Evolutionary conservation across 1,139 yeast genomes (phyloP), one percentile per base, ranked within the genome.

Genomic region (Taphrina confusa): DNA sequence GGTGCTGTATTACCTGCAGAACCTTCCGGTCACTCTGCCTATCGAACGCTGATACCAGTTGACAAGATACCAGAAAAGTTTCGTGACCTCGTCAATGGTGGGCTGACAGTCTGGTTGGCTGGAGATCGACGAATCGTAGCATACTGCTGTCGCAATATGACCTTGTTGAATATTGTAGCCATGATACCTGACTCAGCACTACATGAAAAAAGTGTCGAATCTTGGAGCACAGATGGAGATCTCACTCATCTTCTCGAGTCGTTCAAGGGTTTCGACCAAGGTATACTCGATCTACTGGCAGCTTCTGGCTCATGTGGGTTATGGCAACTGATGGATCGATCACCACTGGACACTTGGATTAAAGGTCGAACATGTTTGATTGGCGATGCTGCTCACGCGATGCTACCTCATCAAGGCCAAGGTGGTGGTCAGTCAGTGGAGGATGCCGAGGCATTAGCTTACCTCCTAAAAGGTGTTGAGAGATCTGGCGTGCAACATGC

Each of bases 371-470:
- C 50, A 9, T 71, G 70, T 18, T 66, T 74, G 28, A 51, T 75
- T 14, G 77, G 77, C 12, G 77, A 74, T 65, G 71, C 77, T 1
- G 71, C 72, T 14, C 78, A 75, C 63, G 75, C 78, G 4, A 75
- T 76, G 55, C 68, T 75, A 65, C 77, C 78, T 8, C 75, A 75
- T 65, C 69, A 74, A 45, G 75, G 77, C 5, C 73, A 72, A 52
- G 78, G 78, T 14, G 75, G 76, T 4, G 72, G 72, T 2, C 73
- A 71, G 62, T 75, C 75, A 1, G 66, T 73, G 47, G 75, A 64
- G 49, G 66, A 64, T 23, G 66, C 63, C 3, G 68, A 27, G 3
- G 71, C 66, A 68, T 73, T 33, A 66, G 71, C 40, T 72, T 72
- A 63, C 68, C 71, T 40, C 69, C 71, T 67, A 11, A 39, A 39